Conservation (phyloP, 805 yeast species). For the Candida sakaeoensis region DNA sequence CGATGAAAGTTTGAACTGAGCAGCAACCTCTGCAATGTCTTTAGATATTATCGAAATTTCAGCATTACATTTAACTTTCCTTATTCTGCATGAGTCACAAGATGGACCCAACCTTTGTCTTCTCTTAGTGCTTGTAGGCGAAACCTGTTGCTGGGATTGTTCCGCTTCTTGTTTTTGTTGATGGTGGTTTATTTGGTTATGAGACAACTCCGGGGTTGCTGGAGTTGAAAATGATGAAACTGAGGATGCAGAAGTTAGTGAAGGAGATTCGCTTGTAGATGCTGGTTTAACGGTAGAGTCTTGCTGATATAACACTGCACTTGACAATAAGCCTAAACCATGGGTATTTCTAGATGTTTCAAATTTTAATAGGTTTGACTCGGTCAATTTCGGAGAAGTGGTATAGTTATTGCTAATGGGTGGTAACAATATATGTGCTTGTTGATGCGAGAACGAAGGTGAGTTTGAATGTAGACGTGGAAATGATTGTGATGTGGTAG, state of each 20-base stretch:
- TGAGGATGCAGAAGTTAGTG: slow-evolving; percentile 10
- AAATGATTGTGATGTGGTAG: no score
- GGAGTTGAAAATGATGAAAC: slow-evolving; percentile 9
- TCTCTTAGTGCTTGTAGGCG: slow-evolving; percentile 26
- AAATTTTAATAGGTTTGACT: slow-evolving; percentile 9
- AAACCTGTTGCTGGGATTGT: no score
- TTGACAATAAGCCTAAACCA: slow-evolving; percentile 11
- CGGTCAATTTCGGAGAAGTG: slow-evolving; percentile 5
- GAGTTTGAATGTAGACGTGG: no score
- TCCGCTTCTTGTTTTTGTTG: no score
- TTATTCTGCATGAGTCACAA: slow-evolving; percentile 64
- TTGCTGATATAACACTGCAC: slow-evolving; percentile 9
- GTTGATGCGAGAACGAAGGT: slow-evolving; percentile 1
- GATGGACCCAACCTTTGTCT: slow-evolving; percentile 73
- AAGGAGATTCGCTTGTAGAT: slow-evolving; percentile 3
- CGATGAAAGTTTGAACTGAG: background rate
- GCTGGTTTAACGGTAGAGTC: background rate
- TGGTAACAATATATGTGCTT: slow-evolving; percentile 1
- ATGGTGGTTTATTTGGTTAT: background rate
- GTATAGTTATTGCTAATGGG: background rate
- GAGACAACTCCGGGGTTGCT: slow-evolving; percentile 1
- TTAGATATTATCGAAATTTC: slow-evolving; percentile 43
- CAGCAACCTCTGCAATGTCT: background rate
- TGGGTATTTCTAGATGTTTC: slow-evolving; percentile 8
- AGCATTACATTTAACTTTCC: slow-evolving; percentile 75